phyloP scores from a whole-genome alignment of 176 grass and related monocot genomes.

The Paspalum notatum region DNA sequence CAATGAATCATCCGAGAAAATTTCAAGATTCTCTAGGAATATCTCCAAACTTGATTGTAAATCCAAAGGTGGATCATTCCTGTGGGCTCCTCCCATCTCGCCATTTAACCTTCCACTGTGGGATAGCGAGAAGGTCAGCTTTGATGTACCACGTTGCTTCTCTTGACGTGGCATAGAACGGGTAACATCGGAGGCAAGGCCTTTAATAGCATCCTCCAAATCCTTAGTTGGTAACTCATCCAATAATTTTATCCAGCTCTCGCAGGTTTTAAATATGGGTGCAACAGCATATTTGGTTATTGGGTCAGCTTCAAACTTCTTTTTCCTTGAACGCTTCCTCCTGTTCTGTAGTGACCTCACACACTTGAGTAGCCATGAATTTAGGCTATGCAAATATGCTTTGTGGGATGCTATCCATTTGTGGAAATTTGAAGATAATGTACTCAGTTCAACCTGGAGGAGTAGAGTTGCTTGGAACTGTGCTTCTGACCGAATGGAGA shows the following conservation, averaged over 20 bases:
- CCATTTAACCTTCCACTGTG: slow-evolving; percentile 45
- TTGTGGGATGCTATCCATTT: slow-evolving; percentile 81
- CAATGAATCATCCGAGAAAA: slow-evolving; percentile 56
- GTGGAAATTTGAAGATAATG: slow-evolving; percentile 77
- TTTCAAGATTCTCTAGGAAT: slow-evolving; percentile 62
- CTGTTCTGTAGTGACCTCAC: slow-evolving; percentile 53
- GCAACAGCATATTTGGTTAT: slow-evolving; percentile 53
- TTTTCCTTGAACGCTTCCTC: slow-evolving; percentile 44
- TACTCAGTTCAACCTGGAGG: slow-evolving; percentile 77
- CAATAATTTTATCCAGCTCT: slow-evolving; percentile 68
- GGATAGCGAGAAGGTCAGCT: slow-evolving; percentile 50
- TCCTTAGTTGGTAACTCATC: slow-evolving; percentile 41
- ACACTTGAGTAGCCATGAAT: slow-evolving; percentile 86
- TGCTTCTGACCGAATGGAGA: slow-evolving; percentile 62
- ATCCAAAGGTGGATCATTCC: slow-evolving; percentile 49
- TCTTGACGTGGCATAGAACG: slow-evolving; percentile 68
- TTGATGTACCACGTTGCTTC: slow-evolving; percentile 60
- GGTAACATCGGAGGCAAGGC: slow-evolving; percentile 53
- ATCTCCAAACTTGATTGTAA: slow-evolving; percentile 68
- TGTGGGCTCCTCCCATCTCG: slow-evolving; percentile 31
- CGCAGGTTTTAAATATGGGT: slow-evolving; percentile 84
- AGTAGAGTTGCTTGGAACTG: slow-evolving; percentile 63
- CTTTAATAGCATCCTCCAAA: slow-evolving; percentile 70
- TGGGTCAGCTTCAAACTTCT: slow-evolving; percentile 38
- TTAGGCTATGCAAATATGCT: slow-evolving; percentile 76